A percentile compares a stretch with the other conserved stretches of the same genome.
phyloP scores from a whole-genome alignment of 306 rosid species.

The Myrica gale region DNA sequence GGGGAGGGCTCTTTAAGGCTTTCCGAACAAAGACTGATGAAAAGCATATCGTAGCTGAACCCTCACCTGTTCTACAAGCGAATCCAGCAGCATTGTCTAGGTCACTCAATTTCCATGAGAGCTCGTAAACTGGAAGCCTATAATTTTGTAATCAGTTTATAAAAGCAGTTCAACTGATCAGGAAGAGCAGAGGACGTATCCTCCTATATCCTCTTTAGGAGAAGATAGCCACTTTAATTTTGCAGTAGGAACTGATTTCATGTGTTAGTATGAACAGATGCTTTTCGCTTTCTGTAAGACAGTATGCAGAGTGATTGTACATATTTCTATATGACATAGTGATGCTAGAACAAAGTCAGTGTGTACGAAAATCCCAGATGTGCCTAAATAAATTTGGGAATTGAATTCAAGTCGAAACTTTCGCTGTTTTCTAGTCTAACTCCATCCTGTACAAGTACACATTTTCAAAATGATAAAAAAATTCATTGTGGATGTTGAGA shows the following conservation, averaged over 20 bases:
- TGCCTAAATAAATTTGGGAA: constrained; percentile 38
- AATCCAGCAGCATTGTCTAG: constrained; percentile 83
- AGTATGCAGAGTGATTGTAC: constrained; percentile 35
- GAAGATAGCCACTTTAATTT: constrained; percentile 28
- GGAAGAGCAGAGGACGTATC: constrained; percentile 10
- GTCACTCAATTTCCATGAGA: constrained; percentile 67
- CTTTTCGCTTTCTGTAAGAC: constrained; percentile 32
- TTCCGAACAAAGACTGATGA: constrained; percentile 52
- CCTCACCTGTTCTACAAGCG: constrained; percentile 57
- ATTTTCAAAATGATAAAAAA: neutral
- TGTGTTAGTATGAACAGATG: constrained; percentile 35
- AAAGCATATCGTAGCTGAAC: constrained; percentile 38
- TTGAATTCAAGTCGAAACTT: constrained; percentile 23
- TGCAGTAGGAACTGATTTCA: constrained; percentile 23
- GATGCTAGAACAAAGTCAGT: constrained; percentile 32
- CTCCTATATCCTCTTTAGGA: constrained; percentile 14
- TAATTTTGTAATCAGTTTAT: constrained; percentile 4
- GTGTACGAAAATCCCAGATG: constrained; percentile 37
- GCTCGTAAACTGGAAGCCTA: constrained; percentile 42
- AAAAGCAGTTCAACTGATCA: constrained; percentile 10
- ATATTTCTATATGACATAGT: constrained; percentile 33
- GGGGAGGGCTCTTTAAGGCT: constrained; percentile 49
- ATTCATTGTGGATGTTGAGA: no score
- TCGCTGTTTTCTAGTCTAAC: neutral
- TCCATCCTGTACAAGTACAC: no score